Percentiles rank a stretch among this genome's conserved stretches.
Evolutionary conservation across 768 basidiomycete genomes (phyloP).

Genomic region (Clavaria fumosa): DNA sequence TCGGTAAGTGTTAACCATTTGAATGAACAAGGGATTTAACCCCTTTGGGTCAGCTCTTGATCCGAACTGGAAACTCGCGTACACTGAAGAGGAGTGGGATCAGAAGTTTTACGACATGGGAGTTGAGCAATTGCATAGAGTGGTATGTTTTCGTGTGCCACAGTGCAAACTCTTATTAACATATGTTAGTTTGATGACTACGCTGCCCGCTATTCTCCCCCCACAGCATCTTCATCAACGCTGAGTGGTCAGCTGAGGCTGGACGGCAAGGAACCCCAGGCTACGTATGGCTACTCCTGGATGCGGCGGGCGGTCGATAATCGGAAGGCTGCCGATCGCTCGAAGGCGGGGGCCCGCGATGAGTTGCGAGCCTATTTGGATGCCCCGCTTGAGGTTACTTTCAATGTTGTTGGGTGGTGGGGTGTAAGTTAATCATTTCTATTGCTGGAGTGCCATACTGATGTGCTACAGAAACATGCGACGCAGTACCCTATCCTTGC

Average conservation of each 20-base stretch:
- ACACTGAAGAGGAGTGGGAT: conserved; percentile 9
- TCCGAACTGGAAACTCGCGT: conserved; percentile 9
- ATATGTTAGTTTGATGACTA: conserved; percentile 2
- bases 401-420: conserved; percentile 12
- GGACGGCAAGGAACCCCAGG: too few relatives aligned
- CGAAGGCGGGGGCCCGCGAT: conserved; percentile 3
- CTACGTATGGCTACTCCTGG: conserved; percentile 7
- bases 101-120: conserved; percentile 1
- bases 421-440: conserved; percentile 9
- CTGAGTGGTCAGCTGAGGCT: not conserved
- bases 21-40: too few relatives aligned
- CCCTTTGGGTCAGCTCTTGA: conserved; percentile 6
- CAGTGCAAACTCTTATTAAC: not conserved
- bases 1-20: conserved; percentile 4
- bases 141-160: not conserved
- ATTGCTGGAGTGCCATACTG: conserved; percentile 1
- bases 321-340: not conserved
- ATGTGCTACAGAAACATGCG: conserved; percentile 15
- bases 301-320: conserved; percentile 9
- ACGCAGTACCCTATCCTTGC: conserved; percentile 14
- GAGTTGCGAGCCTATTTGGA: conserved; percentile 8
- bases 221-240: not conserved
- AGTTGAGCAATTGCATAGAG: not conserved
- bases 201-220: not conserved
- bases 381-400: conserved; percentile 8